A percentile compares a stretch with the other conserved stretches of the same genome.
Conservation (phyloP, 805 yeast genomes). For the Blastobotrys parvus region DNA sequence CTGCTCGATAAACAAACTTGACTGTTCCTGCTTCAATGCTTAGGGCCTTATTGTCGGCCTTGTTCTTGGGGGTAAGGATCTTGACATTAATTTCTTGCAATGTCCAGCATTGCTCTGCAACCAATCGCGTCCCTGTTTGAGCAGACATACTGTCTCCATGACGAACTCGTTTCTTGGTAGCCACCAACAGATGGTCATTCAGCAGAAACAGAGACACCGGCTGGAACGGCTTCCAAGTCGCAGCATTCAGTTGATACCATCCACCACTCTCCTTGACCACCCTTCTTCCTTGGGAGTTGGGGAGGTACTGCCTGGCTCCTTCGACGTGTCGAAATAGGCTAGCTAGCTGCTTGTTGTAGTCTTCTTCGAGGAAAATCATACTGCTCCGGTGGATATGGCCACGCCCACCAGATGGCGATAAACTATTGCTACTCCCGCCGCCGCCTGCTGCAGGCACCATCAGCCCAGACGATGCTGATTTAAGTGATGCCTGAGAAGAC, state of each 20-base stretch:
- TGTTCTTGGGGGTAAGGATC: constrained; percentile 26
- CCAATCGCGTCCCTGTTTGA: constrained; percentile 31
- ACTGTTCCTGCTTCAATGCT: constrained; percentile 40
- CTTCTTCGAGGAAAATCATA: constrained; percentile 61
- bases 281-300: constrained; percentile 72
- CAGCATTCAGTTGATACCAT: constrained; percentile 81
- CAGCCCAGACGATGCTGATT: background rate
- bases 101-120: constrained; percentile 76
- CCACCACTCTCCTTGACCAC: constrained; percentile 69
- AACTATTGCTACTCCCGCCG: too few relatives aligned
- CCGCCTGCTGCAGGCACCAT: background rate
- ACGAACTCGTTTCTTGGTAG: constrained; percentile 46
- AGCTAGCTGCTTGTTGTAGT: constrained; percentile 71
- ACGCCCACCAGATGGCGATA: background rate
- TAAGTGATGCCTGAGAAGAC: background rate
- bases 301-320: constrained; percentile 77
- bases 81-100: constrained; percentile 48
- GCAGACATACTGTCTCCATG: constrained; percentile 18
- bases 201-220: constrained; percentile 69
- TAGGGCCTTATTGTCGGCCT: constrained; percentile 27
- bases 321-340: constrained; percentile 74
- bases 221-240: constrained; percentile 73
- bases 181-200: constrained; percentile 70
- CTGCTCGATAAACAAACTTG: constrained; percentile 35
- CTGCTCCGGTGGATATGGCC: constrained; percentile 51